Evolutionary conservation across 352 stramenopile genomes (phyloP).

Genomic region (Phytophthora palmivora): DNA sequence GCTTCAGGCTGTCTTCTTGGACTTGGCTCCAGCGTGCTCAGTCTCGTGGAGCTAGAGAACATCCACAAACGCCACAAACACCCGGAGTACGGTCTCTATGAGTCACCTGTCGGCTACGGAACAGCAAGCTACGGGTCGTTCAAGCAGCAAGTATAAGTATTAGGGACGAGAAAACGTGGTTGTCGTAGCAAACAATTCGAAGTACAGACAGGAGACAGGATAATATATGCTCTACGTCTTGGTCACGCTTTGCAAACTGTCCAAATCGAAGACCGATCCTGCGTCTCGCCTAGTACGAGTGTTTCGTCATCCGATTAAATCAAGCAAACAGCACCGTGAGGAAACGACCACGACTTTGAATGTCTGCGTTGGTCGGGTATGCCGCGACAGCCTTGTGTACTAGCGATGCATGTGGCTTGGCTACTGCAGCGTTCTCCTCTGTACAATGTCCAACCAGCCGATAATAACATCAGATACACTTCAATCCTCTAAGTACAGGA

Average conservation of each 20-base stretch:
- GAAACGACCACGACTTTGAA: conserved; percentile 74
- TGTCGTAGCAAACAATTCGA: conserved; percentile 25
- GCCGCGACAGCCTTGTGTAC: conserved; percentile 53
- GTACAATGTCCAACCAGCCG: background rate
- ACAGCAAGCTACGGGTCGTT: conserved; percentile 46
- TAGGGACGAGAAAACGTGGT: conserved; percentile 20
- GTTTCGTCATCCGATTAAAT: background rate
- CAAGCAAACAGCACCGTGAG: conserved; percentile 60
- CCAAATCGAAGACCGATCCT: conserved; percentile 5
- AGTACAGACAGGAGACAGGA: conserved; percentile 29
- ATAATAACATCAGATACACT: conserved; percentile 1
- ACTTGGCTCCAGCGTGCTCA: conserved; percentile 70
- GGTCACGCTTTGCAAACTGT: conserved; percentile 5
- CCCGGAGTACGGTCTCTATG: conserved; percentile 80
- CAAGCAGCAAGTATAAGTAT: conserved; percentile 47
- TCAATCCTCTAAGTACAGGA: background rate
- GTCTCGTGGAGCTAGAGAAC: conserved; percentile 74
- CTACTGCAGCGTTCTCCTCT: conserved; percentile 68
- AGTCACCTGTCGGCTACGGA: conserved; percentile 46
- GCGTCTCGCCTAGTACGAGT: conserved; percentile 1
- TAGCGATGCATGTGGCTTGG: conserved; percentile 52
- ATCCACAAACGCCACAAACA: conserved; percentile 87
- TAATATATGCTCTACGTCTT: conserved; percentile 46
- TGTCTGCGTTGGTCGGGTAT: conserved; percentile 63
- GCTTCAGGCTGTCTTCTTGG: conserved; percentile 72